Evolutionary conservation across 805 yeast genomes (phyloP), one percentile per base, ranked within the genome.

Genomic region (Saccharomycopsis sp.): DNA sequence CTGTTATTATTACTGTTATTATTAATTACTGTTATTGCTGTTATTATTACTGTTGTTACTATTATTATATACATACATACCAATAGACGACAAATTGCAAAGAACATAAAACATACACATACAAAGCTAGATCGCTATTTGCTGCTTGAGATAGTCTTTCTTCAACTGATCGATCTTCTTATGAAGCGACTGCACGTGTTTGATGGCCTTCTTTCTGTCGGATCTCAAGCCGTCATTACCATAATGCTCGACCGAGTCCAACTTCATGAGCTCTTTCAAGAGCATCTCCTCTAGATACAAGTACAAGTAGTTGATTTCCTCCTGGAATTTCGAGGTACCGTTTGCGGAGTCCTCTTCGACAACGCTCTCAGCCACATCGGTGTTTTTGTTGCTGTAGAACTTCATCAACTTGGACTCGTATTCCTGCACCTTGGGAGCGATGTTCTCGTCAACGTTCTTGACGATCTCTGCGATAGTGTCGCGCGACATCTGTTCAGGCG

Each of bases 251-350:
- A 88, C 75, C 2, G 80, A 84, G 65, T 88, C 96, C 57, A 88
- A 73, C 61, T 78, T 81, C 76, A 87, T 77, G 63, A 87, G 70
- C 62, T 85, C 76, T 67, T 86, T 86, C 68, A 87, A 73, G 50
- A 87, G 71, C 77, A 79, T 79, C 69, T 87, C 96, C 65, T 84
- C 86, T 68, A 75, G 83, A 67, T 76, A 87, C 25, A 57, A 29
- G 24, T 59, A 62, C 17, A 17, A 17, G 23, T 62, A 62, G 15
- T 55, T 59, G 22, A 56, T 42, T 12, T 53, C 17, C 14, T 54
- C 59, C 42, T 56, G 52, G 2, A 19, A 50, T 19, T 59, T 59
- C 12, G 47, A 35, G 50, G 49, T 44, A n/a, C 44, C 58, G 14
- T 49, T 29, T 2, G 25, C 25, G 35, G 5, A 3, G 41, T 9